Evolutionary conservation across 2,329 filamentous ascomycete genomes (phyloP).

Genomic region (Bipolaris sorokiniana): DNA sequence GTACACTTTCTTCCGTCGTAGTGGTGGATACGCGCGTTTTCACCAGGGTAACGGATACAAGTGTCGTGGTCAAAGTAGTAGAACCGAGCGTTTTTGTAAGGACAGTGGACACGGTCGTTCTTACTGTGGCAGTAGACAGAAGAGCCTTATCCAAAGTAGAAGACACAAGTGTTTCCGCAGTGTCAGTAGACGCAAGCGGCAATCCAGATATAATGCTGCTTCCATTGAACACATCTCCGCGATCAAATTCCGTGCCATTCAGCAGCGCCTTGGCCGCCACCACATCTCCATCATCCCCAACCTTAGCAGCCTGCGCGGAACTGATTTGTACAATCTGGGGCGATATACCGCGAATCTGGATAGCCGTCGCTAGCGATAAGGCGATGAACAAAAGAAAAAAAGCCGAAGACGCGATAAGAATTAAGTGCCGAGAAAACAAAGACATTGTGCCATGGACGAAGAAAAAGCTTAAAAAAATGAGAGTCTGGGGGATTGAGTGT

Average conservation of each 20-base stretch:
- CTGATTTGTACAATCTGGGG: slow-evolving; percentile 31
- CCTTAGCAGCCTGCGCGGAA: slow-evolving; percentile 37
- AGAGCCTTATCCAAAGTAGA: too few relatives aligned
- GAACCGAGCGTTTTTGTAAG: too few relatives aligned
- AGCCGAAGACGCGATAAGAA: slow-evolving; percentile 34
- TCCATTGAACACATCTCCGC: slow-evolving; percentile 34
- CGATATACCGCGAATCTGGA: slow-evolving; percentile 36
- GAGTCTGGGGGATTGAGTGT: not conserved
- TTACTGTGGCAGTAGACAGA: too few relatives aligned
- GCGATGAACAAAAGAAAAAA: slow-evolving; percentile 39
- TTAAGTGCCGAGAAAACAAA: slow-evolving; percentile 25
- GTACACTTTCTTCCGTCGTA: not conserved
- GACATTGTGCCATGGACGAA: slow-evolving; percentile 21
- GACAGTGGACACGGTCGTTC: too few relatives aligned
- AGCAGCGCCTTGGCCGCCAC: slow-evolving; percentile 33
- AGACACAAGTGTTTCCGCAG: too few relatives aligned
- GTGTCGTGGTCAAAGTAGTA: too few relatives aligned
- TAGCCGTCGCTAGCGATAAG: slow-evolving; percentile 34
- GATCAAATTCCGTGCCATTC: slow-evolving; percentile 40
- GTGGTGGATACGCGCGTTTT: too few relatives aligned
- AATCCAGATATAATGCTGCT: slow-evolving; percentile 21
- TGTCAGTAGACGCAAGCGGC: slow-evolving; percentile 15
- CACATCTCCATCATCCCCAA: slow-evolving; percentile 22
- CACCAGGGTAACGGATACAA: too few relatives aligned
- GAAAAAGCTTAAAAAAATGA: not conserved